phyloP scores from a whole-genome alignment of 345 rosid genomes.

The Draba incana region DNA sequence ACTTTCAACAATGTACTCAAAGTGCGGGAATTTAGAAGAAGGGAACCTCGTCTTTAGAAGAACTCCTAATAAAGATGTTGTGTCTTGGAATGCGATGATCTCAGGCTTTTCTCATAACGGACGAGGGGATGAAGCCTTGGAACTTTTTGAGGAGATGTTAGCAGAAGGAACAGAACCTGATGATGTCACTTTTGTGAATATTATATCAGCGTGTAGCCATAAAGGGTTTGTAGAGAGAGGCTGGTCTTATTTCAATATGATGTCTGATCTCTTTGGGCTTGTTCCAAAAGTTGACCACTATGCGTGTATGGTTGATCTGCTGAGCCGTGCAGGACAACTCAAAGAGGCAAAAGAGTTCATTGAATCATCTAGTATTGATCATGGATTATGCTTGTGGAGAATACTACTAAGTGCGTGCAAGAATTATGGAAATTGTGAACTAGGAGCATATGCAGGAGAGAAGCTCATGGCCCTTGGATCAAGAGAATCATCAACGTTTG shows the following conservation, averaged over 20 bases:
- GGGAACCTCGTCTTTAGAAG: slow-evolving; percentile 57
- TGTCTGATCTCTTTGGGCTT: slow-evolving; percentile 52
- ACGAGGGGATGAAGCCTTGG: slow-evolving; percentile 51
- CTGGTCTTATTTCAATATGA: slow-evolving; percentile 56
- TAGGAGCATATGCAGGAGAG: slow-evolving; percentile 80
- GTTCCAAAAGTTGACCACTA: slow-evolving; percentile 68
- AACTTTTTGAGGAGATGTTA: slow-evolving; percentile 62
- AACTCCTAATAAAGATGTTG: slow-evolving; percentile 55
- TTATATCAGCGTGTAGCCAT: slow-evolving; percentile 78
- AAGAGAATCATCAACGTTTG: slow-evolving; percentile 70
- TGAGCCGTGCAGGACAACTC: slow-evolving; percentile 76
- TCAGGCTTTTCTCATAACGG: slow-evolving; percentile 60
- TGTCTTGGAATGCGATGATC: slow-evolving; percentile 66
- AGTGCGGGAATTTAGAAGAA: slow-evolving; percentile 53
- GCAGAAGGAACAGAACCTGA: slow-evolving; percentile 60
- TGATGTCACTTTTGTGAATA: slow-evolving; percentile 61
- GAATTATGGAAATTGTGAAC: slow-evolving; percentile 59
- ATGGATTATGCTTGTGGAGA: slow-evolving; percentile 68
- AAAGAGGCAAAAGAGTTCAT: slow-evolving; percentile 72
- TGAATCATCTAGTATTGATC: slow-evolving; percentile 64
- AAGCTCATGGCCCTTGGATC: slow-evolving; percentile 71
- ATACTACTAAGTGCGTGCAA: slow-evolving; percentile 67
- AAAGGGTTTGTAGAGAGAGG: slow-evolving; percentile 73
- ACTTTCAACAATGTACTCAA: slow-evolving; percentile 59
- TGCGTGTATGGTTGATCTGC: slow-evolving; percentile 81